Base-by-base conservation (phyloP, 73 alveolate species). In the Blepharisma stoltei region DNA sequence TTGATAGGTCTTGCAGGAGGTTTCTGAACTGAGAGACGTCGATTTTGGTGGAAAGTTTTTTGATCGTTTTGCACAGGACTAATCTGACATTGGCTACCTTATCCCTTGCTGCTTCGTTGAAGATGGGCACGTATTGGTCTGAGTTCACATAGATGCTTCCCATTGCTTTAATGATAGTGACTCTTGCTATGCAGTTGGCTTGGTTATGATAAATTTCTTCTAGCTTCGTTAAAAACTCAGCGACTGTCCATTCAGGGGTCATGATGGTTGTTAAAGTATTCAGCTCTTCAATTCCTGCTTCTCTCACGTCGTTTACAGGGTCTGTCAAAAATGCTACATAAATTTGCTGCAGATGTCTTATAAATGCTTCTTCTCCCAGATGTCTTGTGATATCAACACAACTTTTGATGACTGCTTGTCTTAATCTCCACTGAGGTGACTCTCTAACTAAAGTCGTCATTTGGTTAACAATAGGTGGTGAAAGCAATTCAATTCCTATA, bases 301-400 rank as follows among this genome's bases (percentile, higher is more conserved):
- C 93, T 86, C 99, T 89, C 5, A 94, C 99, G 11, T 91, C 82
- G 48, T 97, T 97, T n/a, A 95, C 98, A 76, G 98, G 93, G 87
- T 96, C 98, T 66, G 93, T 89, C 60, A 96, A 83, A 88, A 86
- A 96, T 68, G 85, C 85, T 78, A 94, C 84, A 85, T 81, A 96
- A 69, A 94, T 78, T 9, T 92, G 80, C 80, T 96, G 97, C 50
- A 94, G 82, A 76, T 77, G 83, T 82, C 85, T 90, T 71, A 80
- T 80, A 92, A 96, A 96, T 11, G 83, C 95, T 23, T 94, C 98
- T 52, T 92, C 88, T 44, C 97, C 98, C 70, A 77, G 53, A 5
- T 53, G 32, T 46, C 70, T 80, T 14, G 81, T 68, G n/a, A 76
- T 76, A 3, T 18, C 91, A 82, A 95, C 98, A 46, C 94, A 75